Conservation (phyloP, 352 stramenopile species). For the Pythium brachiatum region DNA sequence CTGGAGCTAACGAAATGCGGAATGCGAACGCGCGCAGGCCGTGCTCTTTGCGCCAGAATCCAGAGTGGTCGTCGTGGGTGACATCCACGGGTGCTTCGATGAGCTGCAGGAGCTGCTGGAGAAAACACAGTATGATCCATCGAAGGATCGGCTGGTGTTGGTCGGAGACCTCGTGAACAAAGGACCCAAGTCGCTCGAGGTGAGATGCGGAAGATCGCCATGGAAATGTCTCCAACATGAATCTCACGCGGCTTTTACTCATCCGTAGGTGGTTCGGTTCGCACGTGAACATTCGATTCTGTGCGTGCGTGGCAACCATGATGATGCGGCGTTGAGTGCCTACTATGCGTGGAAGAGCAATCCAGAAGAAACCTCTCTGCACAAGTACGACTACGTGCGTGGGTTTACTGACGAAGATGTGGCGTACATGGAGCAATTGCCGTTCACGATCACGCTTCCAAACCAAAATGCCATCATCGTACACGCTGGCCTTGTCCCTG, state of each 20-base stretch:
- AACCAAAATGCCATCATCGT: slow-evolving; percentile 59
- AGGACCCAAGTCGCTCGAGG: slow-evolving; percentile 75
- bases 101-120: slow-evolving; percentile 74
- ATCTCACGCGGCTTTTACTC: background rate
- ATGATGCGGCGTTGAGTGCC: slow-evolving; percentile 63
- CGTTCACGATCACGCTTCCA: slow-evolving; percentile 72
- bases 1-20: slow-evolving; percentile 4
- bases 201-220: slow-evolving; percentile 13
- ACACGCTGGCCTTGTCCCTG: slow-evolving; percentile 68
- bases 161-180: slow-evolving; percentile 94
- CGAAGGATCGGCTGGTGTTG: slow-evolving; percentile 73
- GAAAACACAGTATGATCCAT: slow-evolving; percentile 43
- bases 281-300: slow-evolving; percentile 47
- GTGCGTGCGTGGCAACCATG: slow-evolving; percentile 78
- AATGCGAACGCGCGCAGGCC: slow-evolving; percentile 1
- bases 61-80: slow-evolving; percentile 84
- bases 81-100: slow-evolving; percentile 91
- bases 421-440: slow-evolving; percentile 65
- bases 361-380: background rate
- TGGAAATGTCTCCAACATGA: no score
- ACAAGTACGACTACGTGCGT: slow-evolving; percentile 72
- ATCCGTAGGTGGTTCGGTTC: slow-evolving; percentile 65
- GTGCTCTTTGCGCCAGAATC: slow-evolving; percentile 8
- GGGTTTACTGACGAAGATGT: slow-evolving; percentile 57
- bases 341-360: slow-evolving; percentile 51